Conservation (phyloP, 495 filamentous ascomycete species). For the Xylaria castorea region DNA sequence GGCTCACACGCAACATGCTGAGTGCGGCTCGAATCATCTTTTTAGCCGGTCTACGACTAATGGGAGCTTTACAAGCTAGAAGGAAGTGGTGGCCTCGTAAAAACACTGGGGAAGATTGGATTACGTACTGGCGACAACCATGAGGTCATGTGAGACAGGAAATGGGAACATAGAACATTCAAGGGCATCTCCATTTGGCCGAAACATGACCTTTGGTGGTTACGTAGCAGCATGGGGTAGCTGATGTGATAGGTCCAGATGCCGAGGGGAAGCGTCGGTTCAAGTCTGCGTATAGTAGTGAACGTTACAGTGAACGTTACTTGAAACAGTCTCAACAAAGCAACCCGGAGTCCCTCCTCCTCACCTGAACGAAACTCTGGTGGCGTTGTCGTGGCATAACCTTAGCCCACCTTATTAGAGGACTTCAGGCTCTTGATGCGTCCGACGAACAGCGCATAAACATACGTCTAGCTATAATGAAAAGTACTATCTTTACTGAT, state of each 20-base stretch:
- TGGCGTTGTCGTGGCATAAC: background rate
- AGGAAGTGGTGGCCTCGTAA: background rate
- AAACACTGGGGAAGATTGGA: background rate
- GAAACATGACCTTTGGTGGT: background rate
- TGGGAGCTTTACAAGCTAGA: background rate
- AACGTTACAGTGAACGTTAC: background rate
- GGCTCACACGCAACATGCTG: background rate
- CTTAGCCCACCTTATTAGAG: background rate
- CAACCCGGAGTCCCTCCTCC: constrained; percentile 1
- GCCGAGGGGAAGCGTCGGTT: background rate
- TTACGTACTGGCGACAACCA: background rate
- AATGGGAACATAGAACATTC: background rate
- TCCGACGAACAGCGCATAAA: background rate
- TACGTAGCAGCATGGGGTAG: background rate
- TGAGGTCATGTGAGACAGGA: background rate
- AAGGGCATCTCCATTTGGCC: constrained; percentile 2
- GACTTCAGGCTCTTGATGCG: background rate
- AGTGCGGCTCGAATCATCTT: background rate
- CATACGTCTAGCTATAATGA: background rate
- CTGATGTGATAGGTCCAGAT: background rate
- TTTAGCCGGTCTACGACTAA: background rate
- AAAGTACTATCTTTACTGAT: background rate
- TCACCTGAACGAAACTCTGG: no score
- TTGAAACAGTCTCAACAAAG: background rate
- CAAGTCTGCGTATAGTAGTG: background rate